Evolutionary conservation across 768 basidiomycete species (phyloP), one percentile per base, ranked within the genome.

Genomic region (Rhodotorula diobovata): DNA sequence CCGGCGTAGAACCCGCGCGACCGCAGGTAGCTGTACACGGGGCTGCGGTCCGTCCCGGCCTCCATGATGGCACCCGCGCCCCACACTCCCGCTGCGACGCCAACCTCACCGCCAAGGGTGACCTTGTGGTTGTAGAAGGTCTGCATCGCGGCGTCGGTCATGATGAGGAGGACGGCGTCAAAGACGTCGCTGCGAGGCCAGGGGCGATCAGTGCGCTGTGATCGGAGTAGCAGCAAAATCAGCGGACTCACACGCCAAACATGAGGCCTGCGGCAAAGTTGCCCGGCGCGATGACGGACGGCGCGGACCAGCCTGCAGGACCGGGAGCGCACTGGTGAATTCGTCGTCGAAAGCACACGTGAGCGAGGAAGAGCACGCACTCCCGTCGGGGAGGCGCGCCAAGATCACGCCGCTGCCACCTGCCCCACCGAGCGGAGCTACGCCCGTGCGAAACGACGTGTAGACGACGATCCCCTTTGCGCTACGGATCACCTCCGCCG

Each of bases 1-100:
- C 78, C 78, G 6, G 68, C 73, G 65, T 77, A 78, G 46, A 77
- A 59, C 2, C 78, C 78, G 8, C 73, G 56, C 14, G 54, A 51
- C 9, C 63, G 63, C 39, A 73, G 62, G 61, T 74, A 77, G 7
- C 63, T 67, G 32, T 72, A 67, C 14, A 78, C 68, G 0, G 77
- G 74, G 6, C 72, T 64, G 12, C 51, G 50, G 15, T 76, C 70
- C 11, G 54, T 60, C 2, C 71, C 53, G 10, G 68, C 62, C 51
- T 78, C 78, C 11, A 51, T 72, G 11, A 77, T 68, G 0, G 66
- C 73, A 14, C 78, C 78, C 1, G 73, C 67, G 1, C 78, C 78
- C 16, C 65, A 75, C 4, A 68, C 72, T 0, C 78, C 78, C 1
- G 77, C 76, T 0, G 72, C 65, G 11, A 78, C 70, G 20, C 53